Conservation (phyloP, 73 alveolate species). For the Diophrys appendiculata region DNA sequence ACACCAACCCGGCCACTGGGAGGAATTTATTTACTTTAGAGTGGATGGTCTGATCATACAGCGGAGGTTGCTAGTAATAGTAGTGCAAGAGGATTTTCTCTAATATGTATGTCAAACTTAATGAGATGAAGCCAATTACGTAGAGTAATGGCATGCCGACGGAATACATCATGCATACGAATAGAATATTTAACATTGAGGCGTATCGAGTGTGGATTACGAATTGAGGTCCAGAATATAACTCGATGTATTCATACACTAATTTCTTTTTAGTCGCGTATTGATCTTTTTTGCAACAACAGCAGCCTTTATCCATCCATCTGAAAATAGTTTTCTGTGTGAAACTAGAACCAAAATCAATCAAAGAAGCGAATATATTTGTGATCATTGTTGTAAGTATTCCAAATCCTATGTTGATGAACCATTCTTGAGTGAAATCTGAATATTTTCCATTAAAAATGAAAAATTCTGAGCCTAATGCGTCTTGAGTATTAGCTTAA, state of each 20-base stretch:
- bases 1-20: not conserved
- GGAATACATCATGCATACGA: conserved; percentile 61
- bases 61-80: conserved; percentile 26
- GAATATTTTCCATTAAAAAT: conserved; percentile 59
- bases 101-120: conserved; percentile 10
- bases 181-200: conserved; percentile 53
- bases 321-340: too few species aligned
- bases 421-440: conserved; percentile 62
- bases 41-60: conserved; percentile 18
- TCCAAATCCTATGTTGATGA: conserved; percentile 34
- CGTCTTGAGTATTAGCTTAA: too few species aligned
- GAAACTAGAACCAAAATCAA: conserved; percentile 13
- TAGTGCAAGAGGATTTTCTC: conserved; percentile 8
- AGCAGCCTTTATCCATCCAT: too few species aligned
- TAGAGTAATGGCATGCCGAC: conserved; percentile 63
- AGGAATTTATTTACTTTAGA: too few species aligned
- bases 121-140: conserved; percentile 49
- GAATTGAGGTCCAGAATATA: conserved; percentile 69
- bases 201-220: conserved; percentile 62
- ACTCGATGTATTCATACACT: conserved; percentile 50
- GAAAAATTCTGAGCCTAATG: too few species aligned
- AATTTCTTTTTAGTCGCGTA: conserved; percentile 20
- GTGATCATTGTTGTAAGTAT: conserved; percentile 55
- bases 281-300: not conserved
- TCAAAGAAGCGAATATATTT: conserved; percentile 48